Percentiles rank a stretch among this genome's conserved stretches.
These are phyloP conservation scores for Cordyceps javanica DNA, from an alignment of 2,329 filamentous ascomycete genomes.

Conservation along the genomic window DNA sequence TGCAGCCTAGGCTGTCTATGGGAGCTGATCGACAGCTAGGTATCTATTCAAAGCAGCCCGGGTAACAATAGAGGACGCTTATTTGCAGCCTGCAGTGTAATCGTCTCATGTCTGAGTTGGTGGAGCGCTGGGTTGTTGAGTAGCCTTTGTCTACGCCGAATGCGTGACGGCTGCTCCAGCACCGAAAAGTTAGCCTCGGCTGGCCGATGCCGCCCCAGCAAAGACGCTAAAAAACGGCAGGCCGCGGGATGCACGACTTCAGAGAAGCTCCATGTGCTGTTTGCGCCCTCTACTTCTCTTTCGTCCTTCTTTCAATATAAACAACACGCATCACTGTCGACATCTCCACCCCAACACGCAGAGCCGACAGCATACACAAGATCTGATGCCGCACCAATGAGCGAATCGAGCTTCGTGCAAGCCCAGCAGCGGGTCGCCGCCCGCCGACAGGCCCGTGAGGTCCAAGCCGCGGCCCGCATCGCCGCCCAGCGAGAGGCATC, in stretches of 20 bases:
- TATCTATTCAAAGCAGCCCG: background rate
- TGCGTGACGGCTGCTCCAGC: background rate
- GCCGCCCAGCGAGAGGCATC: slow-evolving; percentile 45
- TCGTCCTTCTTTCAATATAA: background rate
- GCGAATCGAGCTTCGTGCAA: slow-evolving; percentile 67
- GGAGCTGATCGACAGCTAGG: background rate
- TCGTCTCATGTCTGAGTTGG: background rate
- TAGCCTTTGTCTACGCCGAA: background rate
- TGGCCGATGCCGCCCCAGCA: slow-evolving; percentile 6
- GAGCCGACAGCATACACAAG: background rate
- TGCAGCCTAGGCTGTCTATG: too few relatives aligned
- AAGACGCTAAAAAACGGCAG: slow-evolving; percentile 5
- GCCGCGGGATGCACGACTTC: background rate
- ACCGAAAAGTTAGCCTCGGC: slow-evolving; percentile 7
- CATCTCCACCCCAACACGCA: background rate
- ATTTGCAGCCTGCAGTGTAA: background rate
- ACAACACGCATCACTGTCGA: background rate
- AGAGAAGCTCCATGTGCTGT: slow-evolving; percentile 5
- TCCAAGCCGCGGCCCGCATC: slow-evolving; percentile 52
- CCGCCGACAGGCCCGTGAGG: slow-evolving; percentile 70
- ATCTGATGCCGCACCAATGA: slow-evolving; percentile 32
- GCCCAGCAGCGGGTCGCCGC: slow-evolving; percentile 82
- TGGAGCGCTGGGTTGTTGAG: background rate
- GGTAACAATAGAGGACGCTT: background rate
- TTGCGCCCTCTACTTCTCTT: background rate